phyloP scores from a whole-genome alignment of 768 basidiomycete genomes.

The Rhodotorula babjevae region DNA sequence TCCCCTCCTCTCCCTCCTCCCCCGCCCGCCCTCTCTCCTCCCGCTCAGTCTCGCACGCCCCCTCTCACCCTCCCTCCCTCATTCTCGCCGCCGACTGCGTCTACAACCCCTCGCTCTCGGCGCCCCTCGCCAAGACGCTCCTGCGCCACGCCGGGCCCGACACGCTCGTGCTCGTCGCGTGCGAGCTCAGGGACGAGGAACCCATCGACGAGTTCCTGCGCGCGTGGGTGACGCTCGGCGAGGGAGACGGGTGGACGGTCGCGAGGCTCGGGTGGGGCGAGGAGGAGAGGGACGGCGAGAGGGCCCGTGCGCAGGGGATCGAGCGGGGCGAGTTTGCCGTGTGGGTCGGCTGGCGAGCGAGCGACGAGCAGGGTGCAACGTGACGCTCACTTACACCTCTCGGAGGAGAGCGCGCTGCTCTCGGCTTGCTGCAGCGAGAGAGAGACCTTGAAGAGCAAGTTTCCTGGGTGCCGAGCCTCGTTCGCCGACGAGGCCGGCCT shows the following conservation, averaged over 20 bases:
- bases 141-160: not conserved
- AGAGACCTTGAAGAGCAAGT: no score
- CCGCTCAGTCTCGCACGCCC: not conserved
- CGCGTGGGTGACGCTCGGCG: conserved; percentile 3
- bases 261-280: conserved; percentile 1
- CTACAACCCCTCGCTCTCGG: conserved; percentile 27
- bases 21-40: not conserved
- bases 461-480: no score
- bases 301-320: not conserved
- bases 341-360: not conserved
- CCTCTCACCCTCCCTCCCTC: not conserved
- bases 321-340: not conserved
- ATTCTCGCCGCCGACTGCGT: conserved; percentile 34
- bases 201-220: conserved; percentile 14
- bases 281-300: not conserved
- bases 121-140: conserved; percentile 21
- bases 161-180: conserved; percentile 19
- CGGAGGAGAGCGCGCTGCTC: no score
- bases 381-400: no score
- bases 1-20: not conserved
- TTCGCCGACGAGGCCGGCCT: no score
- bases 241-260: not conserved
- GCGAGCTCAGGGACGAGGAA: not conserved
- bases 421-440: no score
- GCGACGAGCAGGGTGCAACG: not conserved